A percentile compares a stretch with the other conserved stretches of the same genome.
Conservation (phyloP, 169 alveolate genomes). For the Cystoisospora suis region DNA sequence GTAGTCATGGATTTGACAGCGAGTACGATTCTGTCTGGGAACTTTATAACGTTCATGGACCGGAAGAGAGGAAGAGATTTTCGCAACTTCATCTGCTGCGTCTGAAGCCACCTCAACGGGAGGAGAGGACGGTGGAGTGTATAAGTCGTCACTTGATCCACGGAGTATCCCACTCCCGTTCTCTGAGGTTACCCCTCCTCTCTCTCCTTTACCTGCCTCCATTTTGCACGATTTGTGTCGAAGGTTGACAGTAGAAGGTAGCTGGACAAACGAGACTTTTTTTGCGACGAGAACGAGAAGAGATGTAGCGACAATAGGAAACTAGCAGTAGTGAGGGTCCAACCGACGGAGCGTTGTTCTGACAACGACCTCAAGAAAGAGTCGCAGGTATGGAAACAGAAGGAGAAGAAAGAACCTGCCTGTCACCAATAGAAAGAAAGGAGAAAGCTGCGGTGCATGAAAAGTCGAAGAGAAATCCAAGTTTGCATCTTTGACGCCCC, state of each 20-base stretch:
- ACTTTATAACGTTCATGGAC: constrained; percentile 44
- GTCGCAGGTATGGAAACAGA: too few species aligned
- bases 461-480: too few species aligned
- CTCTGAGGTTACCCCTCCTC: neutral
- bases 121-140: neutral
- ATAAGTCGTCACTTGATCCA: neutral
- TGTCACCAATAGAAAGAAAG: too few species aligned
- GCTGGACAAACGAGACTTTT: neutral
- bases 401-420: too few species aligned
- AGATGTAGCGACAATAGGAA: neutral
- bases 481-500: too few species aligned
- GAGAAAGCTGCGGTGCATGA: too few species aligned
- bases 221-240: neutral
- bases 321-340: neutral
- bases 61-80: constrained; percentile 50
- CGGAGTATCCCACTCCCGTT: neutral
- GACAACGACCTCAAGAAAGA: too few species aligned
- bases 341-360: too few species aligned
- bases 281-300: neutral
- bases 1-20: constrained; percentile 61
- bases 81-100: neutral
- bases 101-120: constrained; percentile 4
- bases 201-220: neutral
- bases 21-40: constrained; percentile 53
- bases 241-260: neutral